Evolutionary conservation across 495 filamentous ascomycete species (phyloP).

Genomic region (Hypoxylon intermedium): DNA sequence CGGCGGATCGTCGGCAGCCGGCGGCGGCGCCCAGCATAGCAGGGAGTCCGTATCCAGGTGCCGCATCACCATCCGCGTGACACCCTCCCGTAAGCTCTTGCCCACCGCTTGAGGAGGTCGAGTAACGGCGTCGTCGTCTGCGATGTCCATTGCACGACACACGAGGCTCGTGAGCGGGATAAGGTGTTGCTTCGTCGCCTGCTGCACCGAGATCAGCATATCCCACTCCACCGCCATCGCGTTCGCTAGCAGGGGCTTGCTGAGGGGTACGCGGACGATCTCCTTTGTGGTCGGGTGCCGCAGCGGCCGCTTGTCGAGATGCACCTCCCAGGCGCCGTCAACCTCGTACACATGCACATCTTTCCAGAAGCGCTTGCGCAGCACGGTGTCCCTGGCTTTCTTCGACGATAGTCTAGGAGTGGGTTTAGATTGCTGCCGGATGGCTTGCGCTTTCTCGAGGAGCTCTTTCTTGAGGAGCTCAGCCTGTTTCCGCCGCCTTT

Average conservation of each 20-base stretch:
- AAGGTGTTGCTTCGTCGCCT: constrained; percentile 78
- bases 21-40: constrained; percentile 83
- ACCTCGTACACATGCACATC: constrained; percentile 70
- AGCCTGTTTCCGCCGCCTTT: constrained; percentile 61
- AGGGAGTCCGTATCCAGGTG: constrained; percentile 93
- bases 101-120: too few species aligned
- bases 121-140: constrained; percentile 63
- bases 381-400: constrained; percentile 9
- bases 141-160: constrained; percentile 81
- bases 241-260: constrained; percentile 82
- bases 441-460: constrained; percentile 55
- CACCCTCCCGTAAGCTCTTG: constrained; percentile 56
- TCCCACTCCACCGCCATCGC: constrained; percentile 95
- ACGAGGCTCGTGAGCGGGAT: constrained; percentile 89
- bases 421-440: constrained; percentile 42
- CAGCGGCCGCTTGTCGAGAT: constrained; percentile 81
- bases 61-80: constrained; percentile 72
- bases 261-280: constrained; percentile 71
- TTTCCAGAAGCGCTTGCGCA: constrained; percentile 79
- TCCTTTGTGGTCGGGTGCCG: constrained; percentile 71
- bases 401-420: constrained; percentile 38
- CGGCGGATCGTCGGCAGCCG: constrained; percentile 46
- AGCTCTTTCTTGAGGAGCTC: constrained; percentile 63
- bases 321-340: constrained; percentile 71
- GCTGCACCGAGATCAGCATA: constrained; percentile 74